Conservation (phyloP, 2,329 filamentous ascomycete genomes). For the Pleoardoris graminearum region DNA sequence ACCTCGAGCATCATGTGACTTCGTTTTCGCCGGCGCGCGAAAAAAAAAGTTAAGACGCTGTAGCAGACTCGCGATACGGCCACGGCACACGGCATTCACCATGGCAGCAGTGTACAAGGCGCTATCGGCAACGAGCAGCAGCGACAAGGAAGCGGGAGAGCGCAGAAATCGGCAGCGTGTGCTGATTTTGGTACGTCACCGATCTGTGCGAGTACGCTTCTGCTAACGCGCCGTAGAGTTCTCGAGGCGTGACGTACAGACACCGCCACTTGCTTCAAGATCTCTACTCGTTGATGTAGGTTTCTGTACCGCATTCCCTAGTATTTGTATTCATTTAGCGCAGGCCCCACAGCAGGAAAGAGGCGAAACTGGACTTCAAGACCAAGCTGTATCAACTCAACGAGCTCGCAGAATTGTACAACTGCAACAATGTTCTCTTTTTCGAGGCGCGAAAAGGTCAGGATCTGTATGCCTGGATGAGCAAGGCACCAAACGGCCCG, state of each 20-base stretch:
- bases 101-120: constrained; percentile 64
- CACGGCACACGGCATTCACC: constrained; percentile 19
- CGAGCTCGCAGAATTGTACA: constrained; percentile 69
- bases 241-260: constrained; percentile 89
- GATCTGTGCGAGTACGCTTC: not conserved
- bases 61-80: constrained; percentile 10
- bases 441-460: constrained; percentile 94
- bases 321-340: not conserved
- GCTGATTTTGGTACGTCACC: constrained; percentile 65
- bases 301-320: not conserved
- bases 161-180: constrained; percentile 63
- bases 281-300: constrained; percentile 73
- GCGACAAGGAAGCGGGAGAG: constrained; percentile 39
- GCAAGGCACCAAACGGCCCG: constrained; percentile 84
- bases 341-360: constrained; percentile 82
- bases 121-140: constrained; percentile 49
- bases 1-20: constrained; percentile 3
- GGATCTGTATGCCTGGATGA: constrained; percentile 92
- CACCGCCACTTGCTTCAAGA: constrained; percentile 94
- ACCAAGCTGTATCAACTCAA: constrained; percentile 67
- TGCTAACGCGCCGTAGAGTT: constrained; percentile 57
- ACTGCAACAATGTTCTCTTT: constrained; percentile 93
- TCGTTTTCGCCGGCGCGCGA: constrained; percentile 1
- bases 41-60: constrained; percentile 13
- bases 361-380: constrained; percentile 96